Base-by-base conservation (phyloP, 192 early-diverging fungal genomes). In the Lunasporangiospora selenospora region DNA sequence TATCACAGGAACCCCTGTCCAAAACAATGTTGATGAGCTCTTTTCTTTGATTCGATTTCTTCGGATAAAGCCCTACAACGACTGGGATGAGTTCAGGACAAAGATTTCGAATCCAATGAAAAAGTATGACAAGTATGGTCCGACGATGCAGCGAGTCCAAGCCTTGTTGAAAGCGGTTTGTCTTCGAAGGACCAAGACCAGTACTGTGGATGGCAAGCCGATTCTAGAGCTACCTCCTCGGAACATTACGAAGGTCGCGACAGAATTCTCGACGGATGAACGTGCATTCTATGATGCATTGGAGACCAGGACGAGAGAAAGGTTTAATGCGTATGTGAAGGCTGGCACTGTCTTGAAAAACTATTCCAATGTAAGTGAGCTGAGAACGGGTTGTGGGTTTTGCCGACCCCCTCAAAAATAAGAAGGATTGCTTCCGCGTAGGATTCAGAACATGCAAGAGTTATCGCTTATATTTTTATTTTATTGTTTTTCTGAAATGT, bases 31-130 rank as follows among this genome's bases (percentile, higher is more conserved):
- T 3, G 84, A 86, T 21, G 91, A 94, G 44, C 45, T 92, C 3
- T 94, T 84, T 55, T 80, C 86, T n/a, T 60, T 90, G 10, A 55
- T 93, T 11, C 81, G 83, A 0, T 93, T 93, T 44, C 71, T 94
- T 13, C 59, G 75, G n/a, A 78, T 92, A 34, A 58, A 83, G 26
- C 82, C 81, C 1, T 85, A 83, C 53, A 78, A 79, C 24, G 66
- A 87, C 1, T 83, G 71, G 57, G 21, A 33, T 23, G 63, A 66
- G 11, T 89, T 89, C 65, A 76, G 69, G 33, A 53, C 66, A 31
- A 65, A 80, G 40, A 83, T 90, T 46, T 66, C 77, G 4, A 41
- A 57, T 4, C 87, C 83, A 3, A 51, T 81, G 75, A 62, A 78
- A 39, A 40, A 42, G 29, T 29, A 76, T 56, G 8, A 75, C 21